Conservation (phyloP, 1,139 yeast species). For the Blastobotrys indianensis region DNA sequence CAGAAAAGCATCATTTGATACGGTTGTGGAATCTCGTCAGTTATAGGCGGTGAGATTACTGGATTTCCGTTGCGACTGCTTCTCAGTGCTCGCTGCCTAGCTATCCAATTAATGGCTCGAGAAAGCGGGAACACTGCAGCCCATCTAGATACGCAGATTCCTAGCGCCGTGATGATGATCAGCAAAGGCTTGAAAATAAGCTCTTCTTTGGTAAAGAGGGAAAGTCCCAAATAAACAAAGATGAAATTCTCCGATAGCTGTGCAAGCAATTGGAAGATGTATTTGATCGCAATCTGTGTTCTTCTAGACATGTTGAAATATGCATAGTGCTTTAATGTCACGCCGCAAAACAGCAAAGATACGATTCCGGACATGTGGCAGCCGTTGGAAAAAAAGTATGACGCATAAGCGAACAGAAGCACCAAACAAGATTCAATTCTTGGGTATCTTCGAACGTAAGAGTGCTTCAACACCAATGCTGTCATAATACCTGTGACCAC, state of each 20-base stretch:
- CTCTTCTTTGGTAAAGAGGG: slow-evolving; percentile 92
- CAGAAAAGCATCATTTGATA: slow-evolving; percentile 99
- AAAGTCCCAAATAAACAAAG: slow-evolving; percentile 88
- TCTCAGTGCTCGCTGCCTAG: slow-evolving; percentile 34
- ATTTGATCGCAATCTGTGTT: slow-evolving; percentile 93
- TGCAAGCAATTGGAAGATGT: slow-evolving; percentile 87
- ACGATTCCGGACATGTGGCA: slow-evolving; percentile 99
- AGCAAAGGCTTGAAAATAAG: slow-evolving; percentile 88
- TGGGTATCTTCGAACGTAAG: slow-evolving; percentile 88
- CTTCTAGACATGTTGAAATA: slow-evolving; percentile 95
- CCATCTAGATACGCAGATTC: slow-evolving; percentile 95
- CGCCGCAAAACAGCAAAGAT: slow-evolving; percentile 89
- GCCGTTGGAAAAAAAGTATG: slow-evolving; percentile 96
- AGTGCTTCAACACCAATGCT: slow-evolving; percentile 84
- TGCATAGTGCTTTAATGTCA: slow-evolving; percentile 94
- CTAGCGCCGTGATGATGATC: slow-evolving; percentile 81
- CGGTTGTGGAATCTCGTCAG: slow-evolving; percentile 89
- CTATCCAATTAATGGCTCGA: slow-evolving; percentile 71
- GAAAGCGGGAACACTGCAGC: slow-evolving; percentile 96
- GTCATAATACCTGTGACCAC: slow-evolving; percentile 80
- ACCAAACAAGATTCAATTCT: slow-evolving; percentile 95
- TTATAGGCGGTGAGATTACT: slow-evolving; percentile 36
- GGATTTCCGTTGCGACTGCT: slow-evolving; percentile 35
- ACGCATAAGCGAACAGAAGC: slow-evolving; percentile 84
- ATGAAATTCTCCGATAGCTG: slow-evolving; percentile 95